Evolutionary conservation across 495 filamentous ascomycete genomes (phyloP), one percentile per base, ranked within the genome.

Genomic region (Lasiosphaeria miniovina): DNA sequence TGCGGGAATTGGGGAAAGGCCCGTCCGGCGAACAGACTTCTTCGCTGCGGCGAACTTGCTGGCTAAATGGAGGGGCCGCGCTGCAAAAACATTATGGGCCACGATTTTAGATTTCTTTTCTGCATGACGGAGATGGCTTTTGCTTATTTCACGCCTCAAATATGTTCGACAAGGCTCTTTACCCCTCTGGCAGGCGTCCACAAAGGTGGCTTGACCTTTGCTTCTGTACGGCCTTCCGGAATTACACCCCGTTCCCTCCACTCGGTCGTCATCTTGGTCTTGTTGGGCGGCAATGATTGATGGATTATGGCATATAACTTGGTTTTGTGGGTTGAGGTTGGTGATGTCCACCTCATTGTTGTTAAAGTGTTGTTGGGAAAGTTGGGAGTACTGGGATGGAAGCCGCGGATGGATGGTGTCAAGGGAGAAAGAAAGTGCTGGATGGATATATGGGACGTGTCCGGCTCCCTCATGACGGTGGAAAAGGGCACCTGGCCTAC

Each of bases 81-180:
- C 59, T 57, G 56, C 12, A 64, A 56, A 64, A 67, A 61, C 31
- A 61, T 54, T 46, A 65, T 12, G 55, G 64, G 57, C 54, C 59
- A 58, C 63, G 61, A 53, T 58, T 73, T 71, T 77, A 74, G 73
- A 74, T 70, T 74, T 75, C 71, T 71, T 68, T 72, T 75, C 71
- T 80, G 73, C 76, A 78, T 78, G 73, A 75, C 73, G 57, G 68
- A 67, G 63, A 69, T 69, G 70, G 63, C 65, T 72, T 72, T 71
- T 74, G 67, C 64, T 70, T 71, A 61, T 67, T 64, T 68, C 54
- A 61, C 55, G 51, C 59, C 60, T 52, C 58, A 60, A 24, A 41
- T 52, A 40, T 71, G 65, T 69, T 68, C 71, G 65, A 66, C 70
- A 66, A 70, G 66, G 71, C 66, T 67, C 65, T 66, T 70, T 64